Conservation (phyloP, 371 early-diverging fungal genomes). For the Gilbertella persicaria region DNA sequence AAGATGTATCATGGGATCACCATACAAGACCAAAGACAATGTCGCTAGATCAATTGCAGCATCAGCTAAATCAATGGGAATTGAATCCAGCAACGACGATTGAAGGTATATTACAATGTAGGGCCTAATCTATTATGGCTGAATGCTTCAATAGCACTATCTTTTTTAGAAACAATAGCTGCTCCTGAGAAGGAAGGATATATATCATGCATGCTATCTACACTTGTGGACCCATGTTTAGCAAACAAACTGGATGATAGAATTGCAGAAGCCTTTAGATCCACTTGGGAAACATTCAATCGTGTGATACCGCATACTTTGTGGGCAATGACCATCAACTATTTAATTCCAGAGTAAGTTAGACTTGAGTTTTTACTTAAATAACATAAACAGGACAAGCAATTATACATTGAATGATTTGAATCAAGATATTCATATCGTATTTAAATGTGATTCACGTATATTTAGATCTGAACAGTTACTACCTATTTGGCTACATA, state of each 20-base stretch:
- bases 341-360: slow-evolving; percentile 7
- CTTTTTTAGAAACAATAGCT: slow-evolving; percentile 15
- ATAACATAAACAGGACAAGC: slow-evolving; percentile 7
- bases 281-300: slow-evolving; percentile 45
- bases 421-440: slow-evolving; percentile 50
- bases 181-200: slow-evolving; percentile 10
- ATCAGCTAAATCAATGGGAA: slow-evolving; percentile 12
- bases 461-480: slow-evolving; percentile 50
- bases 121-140: not conserved
- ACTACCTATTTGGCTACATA: slow-evolving; percentile 56
- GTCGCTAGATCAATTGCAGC: slow-evolving; percentile 2
- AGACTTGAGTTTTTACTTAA: no score
- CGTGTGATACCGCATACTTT: slow-evolving; percentile 40
- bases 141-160: slow-evolving; percentile 13
- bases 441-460: slow-evolving; percentile 54
- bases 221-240: slow-evolving; percentile 26
- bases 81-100: slow-evolving; percentile 9
- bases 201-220: slow-evolving; percentile 20
- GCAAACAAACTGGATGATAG: slow-evolving; percentile 25
- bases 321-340: slow-evolving; percentile 37
- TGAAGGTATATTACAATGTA: slow-evolving; percentile 1
- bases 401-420: slow-evolving; percentile 41
- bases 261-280: slow-evolving; percentile 32
- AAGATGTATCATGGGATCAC: slow-evolving; percentile 21
- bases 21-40: slow-evolving; percentile 4